Evolutionary conservation across 1,284 basidiomycete species (phyloP).

Genomic region (Cryptococcus sp.): DNA sequence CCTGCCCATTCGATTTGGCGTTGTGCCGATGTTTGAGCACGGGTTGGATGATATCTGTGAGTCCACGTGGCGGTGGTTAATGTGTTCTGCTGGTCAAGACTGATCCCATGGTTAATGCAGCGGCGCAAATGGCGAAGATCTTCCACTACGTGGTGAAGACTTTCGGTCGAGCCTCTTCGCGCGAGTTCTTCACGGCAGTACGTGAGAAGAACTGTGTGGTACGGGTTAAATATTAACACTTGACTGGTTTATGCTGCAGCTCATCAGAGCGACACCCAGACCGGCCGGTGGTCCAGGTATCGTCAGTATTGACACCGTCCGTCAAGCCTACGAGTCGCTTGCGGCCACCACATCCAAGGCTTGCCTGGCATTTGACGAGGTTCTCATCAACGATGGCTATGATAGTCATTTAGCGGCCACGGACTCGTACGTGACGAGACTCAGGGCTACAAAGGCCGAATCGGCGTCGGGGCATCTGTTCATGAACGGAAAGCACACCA

Average conservation of each 20-base stretch:
- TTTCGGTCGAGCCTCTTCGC: slow-evolving; percentile 62
- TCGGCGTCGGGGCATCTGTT: slow-evolving; percentile 55
- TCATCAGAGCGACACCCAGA: slow-evolving; percentile 22
- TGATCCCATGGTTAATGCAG: slow-evolving; percentile 52
- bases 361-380: slow-evolving; percentile 44
- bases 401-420: slow-evolving; percentile 22
- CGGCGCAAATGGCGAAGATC: slow-evolving; percentile 65
- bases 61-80: slow-evolving; percentile 11
- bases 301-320: slow-evolving; percentile 26
- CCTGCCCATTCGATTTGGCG: slow-evolving; percentile 74
- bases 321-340: slow-evolving; percentile 31
- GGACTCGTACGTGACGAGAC: slow-evolving; percentile 31
- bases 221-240: no score
- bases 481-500: slow-evolving; percentile 79
- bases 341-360: slow-evolving; percentile 18
- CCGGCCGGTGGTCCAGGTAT: slow-evolving; percentile 15
- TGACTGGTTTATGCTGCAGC: slow-evolving; percentile 10
- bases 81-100: background rate
- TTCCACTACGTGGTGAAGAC: slow-evolving; percentile 65
- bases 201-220: slow-evolving; percentile 15
- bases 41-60: slow-evolving; percentile 45
- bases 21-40: slow-evolving; percentile 63
- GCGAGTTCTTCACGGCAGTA: slow-evolving; percentile 61
- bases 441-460: slow-evolving; percentile 31
- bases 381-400: slow-evolving; percentile 45